Evolutionary conservation across 129 eudicot species (phyloP).

Genomic region (Lactuca sativa): DNA sequence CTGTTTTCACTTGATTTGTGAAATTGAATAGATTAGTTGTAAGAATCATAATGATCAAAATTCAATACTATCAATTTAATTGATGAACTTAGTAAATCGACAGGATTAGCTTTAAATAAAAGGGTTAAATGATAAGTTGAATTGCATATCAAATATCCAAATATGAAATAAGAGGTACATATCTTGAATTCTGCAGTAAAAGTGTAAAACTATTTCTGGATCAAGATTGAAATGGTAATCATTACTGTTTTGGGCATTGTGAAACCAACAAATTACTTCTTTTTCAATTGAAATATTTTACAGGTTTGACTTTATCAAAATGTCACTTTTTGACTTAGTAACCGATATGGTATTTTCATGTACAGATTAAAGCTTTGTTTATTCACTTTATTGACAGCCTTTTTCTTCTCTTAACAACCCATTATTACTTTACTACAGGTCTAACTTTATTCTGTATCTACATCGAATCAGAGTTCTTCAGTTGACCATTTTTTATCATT

Average conservation of each 20-base stretch:
- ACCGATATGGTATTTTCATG: background rate
- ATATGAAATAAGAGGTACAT: background rate
- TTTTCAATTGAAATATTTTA: constrained; percentile 12
- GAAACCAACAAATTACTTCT: background rate
- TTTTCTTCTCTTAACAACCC: constrained; percentile 15
- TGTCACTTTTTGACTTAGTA: background rate
- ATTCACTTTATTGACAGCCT: background rate
- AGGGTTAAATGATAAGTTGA: background rate
- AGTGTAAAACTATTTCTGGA: background rate
- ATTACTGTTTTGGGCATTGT: background rate
- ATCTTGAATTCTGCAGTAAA: background rate
- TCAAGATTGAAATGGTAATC: background rate
- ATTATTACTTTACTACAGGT: background rate
- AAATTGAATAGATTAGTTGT: too few relatives aligned
- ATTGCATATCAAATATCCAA: background rate
- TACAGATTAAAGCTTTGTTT: background rate
- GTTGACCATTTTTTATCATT: background rate
- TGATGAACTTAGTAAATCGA: background rate
- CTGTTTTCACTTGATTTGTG: too few relatives aligned
- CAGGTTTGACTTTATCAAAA: constrained; percentile 19
- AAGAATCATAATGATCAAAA: too few relatives aligned
- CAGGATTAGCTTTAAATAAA: background rate
- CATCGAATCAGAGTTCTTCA: background rate
- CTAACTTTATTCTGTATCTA: background rate
- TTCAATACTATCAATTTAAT: too few relatives aligned